Evolutionary conservation across 768 basidiomycete species (phyloP).

Genomic region (Stropharia rugosoannulata): DNA sequence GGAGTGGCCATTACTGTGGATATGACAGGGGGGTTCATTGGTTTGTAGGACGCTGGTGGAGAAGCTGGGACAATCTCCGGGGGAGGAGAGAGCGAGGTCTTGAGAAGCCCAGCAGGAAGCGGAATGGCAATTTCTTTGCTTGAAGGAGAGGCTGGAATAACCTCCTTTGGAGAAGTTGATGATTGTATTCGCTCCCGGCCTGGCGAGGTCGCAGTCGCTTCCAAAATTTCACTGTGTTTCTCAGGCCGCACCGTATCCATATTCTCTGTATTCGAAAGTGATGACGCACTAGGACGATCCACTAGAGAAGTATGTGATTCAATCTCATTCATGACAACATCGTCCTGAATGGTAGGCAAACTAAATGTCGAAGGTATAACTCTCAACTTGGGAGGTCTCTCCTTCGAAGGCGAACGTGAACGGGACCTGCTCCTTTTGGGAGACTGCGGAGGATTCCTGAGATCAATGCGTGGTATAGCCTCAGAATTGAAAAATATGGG

Average conservation of each 20-base stretch:
- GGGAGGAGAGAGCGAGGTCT: not conserved
- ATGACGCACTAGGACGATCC: not conserved
- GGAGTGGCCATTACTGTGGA: constrained; percentile 17
- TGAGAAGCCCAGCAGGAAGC: not conserved
- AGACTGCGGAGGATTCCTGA: constrained; percentile 40
- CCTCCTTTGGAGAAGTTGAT: not conserved
- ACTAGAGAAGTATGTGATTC: not conserved
- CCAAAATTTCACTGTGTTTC: not conserved
- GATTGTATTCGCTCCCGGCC: not conserved
- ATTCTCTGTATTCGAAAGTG: not conserved
- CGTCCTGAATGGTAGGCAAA: constrained; percentile 27
- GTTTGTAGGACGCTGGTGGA: constrained; percentile 1
- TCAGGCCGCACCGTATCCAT: not conserved
- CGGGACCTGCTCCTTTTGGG: constrained; percentile 35
- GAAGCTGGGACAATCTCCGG: constrained; percentile 3
- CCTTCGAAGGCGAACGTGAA: constrained; percentile 46
- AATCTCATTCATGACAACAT: constrained; percentile 7
- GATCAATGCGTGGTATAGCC: constrained; percentile 37
- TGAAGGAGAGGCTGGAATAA: constrained; percentile 3
- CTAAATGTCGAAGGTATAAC: constrained; percentile 22
- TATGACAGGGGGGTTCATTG: not conserved
- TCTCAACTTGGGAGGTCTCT: constrained; percentile 30
- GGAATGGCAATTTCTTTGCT: constrained; percentile 1
- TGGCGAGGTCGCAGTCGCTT: not conserved
- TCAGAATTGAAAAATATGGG: constrained; percentile 36